Percentiles rank a stretch among this genome's conserved stretches.
These are phyloP conservation scores for Haematococcus lacustris DNA, from an alignment of 139 green algal genomes.

Conservation along the genomic window DNA sequence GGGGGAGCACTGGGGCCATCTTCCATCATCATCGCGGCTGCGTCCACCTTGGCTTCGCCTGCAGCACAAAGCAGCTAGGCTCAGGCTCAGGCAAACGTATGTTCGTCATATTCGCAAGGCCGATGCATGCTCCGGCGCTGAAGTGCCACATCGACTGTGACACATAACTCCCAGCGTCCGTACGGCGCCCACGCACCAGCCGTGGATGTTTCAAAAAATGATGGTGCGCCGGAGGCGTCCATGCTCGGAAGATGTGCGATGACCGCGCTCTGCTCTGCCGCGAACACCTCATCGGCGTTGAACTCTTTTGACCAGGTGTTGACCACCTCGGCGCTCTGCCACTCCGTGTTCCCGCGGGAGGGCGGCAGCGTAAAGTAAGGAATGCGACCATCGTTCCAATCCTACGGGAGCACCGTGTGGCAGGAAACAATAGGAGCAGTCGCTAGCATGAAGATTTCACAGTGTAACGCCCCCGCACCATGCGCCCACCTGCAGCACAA, in stretches of 20 bases:
- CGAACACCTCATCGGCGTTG: slow-evolving; percentile 54
- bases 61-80: background rate
- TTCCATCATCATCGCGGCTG: slow-evolving; percentile 11
- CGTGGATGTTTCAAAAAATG: slow-evolving; percentile 51
- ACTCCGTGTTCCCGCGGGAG: slow-evolving; percentile 36
- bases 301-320: slow-evolving; percentile 66
- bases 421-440: background rate
- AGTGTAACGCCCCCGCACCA: background rate
- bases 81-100: background rate
- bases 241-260: slow-evolving; percentile 61
- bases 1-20: background rate
- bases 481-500: slow-evolving; percentile 66
- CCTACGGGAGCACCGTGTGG: slow-evolving; percentile 24
- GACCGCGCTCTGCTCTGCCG: slow-evolving; percentile 55
- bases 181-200: slow-evolving; percentile 28
- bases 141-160: background rate
- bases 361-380: slow-evolving; percentile 86
- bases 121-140: background rate
- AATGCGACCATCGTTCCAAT: slow-evolving; percentile 93
- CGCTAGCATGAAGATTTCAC: background rate
- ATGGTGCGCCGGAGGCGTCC: slow-evolving; percentile 22
- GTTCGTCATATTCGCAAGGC: background rate
- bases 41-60: slow-evolving; percentile 9
- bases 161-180: slow-evolving; percentile 25
- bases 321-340: slow-evolving; percentile 59